These are phyloP conservation scores for Quercus lobata DNA, from an alignment of 331 rosid genomes.

Conservation along the genomic window DNA sequence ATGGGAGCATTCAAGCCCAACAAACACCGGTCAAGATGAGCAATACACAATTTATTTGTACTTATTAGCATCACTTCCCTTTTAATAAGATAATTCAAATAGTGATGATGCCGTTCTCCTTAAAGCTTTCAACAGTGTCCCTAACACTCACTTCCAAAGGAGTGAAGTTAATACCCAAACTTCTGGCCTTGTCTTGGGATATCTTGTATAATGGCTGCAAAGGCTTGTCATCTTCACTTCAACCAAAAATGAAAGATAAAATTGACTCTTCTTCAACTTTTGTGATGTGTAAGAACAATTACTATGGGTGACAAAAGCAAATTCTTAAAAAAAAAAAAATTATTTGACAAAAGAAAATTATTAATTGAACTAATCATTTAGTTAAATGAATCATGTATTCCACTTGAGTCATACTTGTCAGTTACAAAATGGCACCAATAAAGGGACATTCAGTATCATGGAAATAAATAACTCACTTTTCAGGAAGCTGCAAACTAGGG, in stretches of 20 bases:
- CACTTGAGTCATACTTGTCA: too few species aligned
- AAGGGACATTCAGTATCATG: not conserved
- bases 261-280: not conserved
- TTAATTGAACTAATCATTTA: not conserved
- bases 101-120: slow-evolving; percentile 15
- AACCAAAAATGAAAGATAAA: not conserved
- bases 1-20: too few species aligned
- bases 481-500: not conserved
- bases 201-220: not conserved
- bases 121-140: slow-evolving; percentile 32
- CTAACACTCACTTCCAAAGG: slow-evolving; percentile 23
- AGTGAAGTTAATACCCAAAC: not conserved
- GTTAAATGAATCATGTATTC: too few species aligned
- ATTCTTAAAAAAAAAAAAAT: not conserved
- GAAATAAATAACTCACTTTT: not conserved
- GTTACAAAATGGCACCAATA: not conserved
- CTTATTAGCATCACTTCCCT: too few species aligned
- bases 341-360: not conserved
- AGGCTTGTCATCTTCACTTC: slow-evolving; percentile 14
- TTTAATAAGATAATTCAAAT: not conserved
- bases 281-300: not conserved
- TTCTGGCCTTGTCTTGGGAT: not conserved
- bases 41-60: too few species aligned
- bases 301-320: not conserved
- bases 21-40: too few species aligned